A percentile compares a stretch with the other conserved stretches of the same genome.
Evolutionary conservation across 2,329 filamentous ascomycete genomes (phyloP).

Genomic region (Bipolaris sorokiniana): DNA sequence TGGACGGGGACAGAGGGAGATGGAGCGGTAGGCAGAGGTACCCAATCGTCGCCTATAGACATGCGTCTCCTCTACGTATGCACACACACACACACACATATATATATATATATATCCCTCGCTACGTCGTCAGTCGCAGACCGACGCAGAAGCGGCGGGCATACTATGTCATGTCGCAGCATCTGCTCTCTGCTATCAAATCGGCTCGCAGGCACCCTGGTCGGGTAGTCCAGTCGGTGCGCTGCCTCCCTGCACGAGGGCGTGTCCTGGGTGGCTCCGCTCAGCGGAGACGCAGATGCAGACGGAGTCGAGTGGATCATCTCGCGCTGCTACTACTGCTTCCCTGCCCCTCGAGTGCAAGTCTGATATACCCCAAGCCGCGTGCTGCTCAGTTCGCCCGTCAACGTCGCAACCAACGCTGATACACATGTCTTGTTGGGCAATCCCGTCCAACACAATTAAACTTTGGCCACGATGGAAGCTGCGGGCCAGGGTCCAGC

Average conservation of each 20-base stretch:
- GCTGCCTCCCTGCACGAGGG: slow-evolving; percentile 17
- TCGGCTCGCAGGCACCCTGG: slow-evolving; percentile 7
- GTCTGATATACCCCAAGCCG: slow-evolving; percentile 26
- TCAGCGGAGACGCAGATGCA: slow-evolving; percentile 24
- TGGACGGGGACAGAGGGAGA: not conserved
- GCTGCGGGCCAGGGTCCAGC: slow-evolving; percentile 30
- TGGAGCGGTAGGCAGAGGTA: not conserved
- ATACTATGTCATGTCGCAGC: slow-evolving; percentile 29
- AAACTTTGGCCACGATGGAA: slow-evolving; percentile 22
- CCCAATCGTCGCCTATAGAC: slow-evolving; percentile 1
- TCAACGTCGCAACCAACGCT: not conserved
- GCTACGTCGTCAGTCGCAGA: not conserved
- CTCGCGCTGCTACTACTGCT: slow-evolving; percentile 18
- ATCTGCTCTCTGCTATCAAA: slow-evolving; percentile 24
- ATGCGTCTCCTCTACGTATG: too few relatives aligned
- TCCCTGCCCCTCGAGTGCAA: too few relatives aligned
- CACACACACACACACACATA: too few relatives aligned
- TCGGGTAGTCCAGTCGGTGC: slow-evolving; percentile 20
- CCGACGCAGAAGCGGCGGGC: slow-evolving; percentile 3
- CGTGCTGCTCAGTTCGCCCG: slow-evolving; percentile 21
- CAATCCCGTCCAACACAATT: not conserved
- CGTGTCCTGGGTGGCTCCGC: slow-evolving; percentile 24
- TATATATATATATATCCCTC: too few relatives aligned
- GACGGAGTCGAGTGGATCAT: slow-evolving; percentile 8
- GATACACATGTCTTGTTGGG: not conserved